Percentiles rank a stretch among this genome's conserved stretches.
These are phyloP conservation scores for Excoecaria cochinchinensis DNA, from an alignment of 345 rosid species.

Conservation along the genomic window DNA sequence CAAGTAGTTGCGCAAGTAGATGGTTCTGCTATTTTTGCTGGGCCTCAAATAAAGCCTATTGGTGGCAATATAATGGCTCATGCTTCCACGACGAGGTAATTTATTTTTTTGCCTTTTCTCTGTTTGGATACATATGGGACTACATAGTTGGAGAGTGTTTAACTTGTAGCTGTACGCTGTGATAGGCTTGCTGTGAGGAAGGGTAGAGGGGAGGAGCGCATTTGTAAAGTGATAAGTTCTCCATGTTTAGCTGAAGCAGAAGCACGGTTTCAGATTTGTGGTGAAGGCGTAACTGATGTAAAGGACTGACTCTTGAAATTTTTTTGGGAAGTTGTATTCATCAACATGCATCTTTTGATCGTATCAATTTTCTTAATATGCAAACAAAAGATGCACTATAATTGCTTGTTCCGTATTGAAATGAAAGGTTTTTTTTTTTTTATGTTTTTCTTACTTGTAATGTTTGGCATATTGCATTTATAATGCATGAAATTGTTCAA, in stretches of 20 bases:
- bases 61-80: constrained; percentile 99
- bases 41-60: constrained; percentile 96
- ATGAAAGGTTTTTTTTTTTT: too few relatives aligned
- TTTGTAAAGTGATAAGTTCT: constrained; percentile 96
- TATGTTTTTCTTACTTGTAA: too few relatives aligned
- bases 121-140: background rate
- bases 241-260: constrained; percentile 93
- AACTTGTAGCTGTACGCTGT: background rate
- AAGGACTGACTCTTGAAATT: constrained; percentile 39
- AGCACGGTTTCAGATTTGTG: constrained; percentile 82
- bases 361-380: background rate
- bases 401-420: too few relatives aligned
- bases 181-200: constrained; percentile 79
- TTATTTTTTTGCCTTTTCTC: background rate
- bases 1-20: constrained; percentile 99
- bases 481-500: too few relatives aligned
- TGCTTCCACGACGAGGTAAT: constrained; percentile 95
- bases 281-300: constrained; percentile 84
- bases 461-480: too few relatives aligned
- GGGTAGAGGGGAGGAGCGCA: constrained; percentile 95
- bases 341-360: background rate
- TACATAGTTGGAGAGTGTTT: background rate
- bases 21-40: constrained; percentile 90
- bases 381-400: background rate
- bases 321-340: constrained; percentile 1